Evolutionary conservation across 2,329 filamentous ascomycete genomes (phyloP).

Genomic region (Talaromyces verruculosus): DNA sequence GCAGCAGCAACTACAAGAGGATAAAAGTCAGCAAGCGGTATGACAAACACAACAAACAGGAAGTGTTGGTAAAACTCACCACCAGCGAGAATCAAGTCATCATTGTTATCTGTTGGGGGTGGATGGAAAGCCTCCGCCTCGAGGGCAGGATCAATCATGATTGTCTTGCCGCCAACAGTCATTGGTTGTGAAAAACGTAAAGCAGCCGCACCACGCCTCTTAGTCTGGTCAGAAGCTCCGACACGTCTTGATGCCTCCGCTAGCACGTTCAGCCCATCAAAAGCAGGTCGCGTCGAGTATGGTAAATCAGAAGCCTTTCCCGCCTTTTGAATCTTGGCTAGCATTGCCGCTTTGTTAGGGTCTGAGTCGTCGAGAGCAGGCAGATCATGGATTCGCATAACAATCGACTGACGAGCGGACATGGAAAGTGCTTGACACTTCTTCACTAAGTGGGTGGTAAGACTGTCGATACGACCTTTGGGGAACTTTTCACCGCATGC

Average conservation of each 20-base stretch:
- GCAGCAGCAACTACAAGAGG: conserved; percentile 25
- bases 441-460: conserved; percentile 79
- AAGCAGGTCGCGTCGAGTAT: conserved; percentile 57
- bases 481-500: conserved; percentile 84
- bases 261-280: conserved; percentile 80
- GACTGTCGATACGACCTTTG: conserved; percentile 80
- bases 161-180: conserved; percentile 43
- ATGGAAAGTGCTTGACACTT: conserved; percentile 78
- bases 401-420: conserved; percentile 71
- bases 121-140: conserved; percentile 43
- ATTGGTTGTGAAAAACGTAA: conserved; percentile 42
- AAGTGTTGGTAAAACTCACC: conserved; percentile 10
- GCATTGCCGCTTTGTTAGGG: conserved; percentile 41
- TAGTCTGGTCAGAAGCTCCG: conserved; percentile 52
- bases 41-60: not conserved
- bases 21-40: not conserved
- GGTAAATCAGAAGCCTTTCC: conserved; percentile 43
- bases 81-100: conserved; percentile 27
- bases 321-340: conserved; percentile 33
- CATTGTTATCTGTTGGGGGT: conserved; percentile 32
- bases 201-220: conserved; percentile 35
- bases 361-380: conserved; percentile 52
- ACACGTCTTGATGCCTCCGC: conserved; percentile 85
- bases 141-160: conserved; percentile 45
- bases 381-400: conserved; percentile 70